Base-by-base conservation (phyloP, 495 filamentous ascomycete genomes). In the Aspergillus saccharolyticus region DNA sequence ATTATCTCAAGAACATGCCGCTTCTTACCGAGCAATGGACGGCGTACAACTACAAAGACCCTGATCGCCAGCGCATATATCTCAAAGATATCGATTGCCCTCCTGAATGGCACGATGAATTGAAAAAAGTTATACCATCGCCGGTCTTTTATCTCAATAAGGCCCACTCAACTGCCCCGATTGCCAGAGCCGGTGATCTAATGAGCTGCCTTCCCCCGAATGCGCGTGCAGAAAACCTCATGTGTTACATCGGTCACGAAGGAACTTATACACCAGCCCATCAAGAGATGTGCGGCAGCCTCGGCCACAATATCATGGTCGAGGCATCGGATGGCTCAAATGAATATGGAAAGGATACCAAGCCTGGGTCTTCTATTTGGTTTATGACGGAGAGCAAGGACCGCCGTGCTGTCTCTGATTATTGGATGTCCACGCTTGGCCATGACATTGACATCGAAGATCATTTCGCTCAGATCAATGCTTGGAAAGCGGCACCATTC, bases 221-320 rank as follows among this genome's bases (percentile, higher is more conserved):
- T 19, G 94, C 96, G 88, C 83, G 91, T 18, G 94, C 94, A 7
- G 87, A 95, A 58, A 98, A 98, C 56, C 78, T 98, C 65, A 96
- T 97, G 93, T 97, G 92, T 72, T 98, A 98, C 66, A 87, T 97
- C 61, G 94, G 94, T 2, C 94, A 97, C 63, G 94, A 98, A 73
- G 94, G 94, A 0, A 98, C 94, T 2, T 98, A 95, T 66, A 98
- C 94, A 0, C 92, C 94, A 52, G 88, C 91, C 16, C 94, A 98
- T 69, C 86, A 90, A 65, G 94, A 98, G 66, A 98, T 98, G 94
- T 98, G 93, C 72, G 94, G 89, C 16, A 94, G 86, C 56, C 77
- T 98, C 39, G 93, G 94, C 0, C 94, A 98, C 52, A 98, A 98
- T 65, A 87, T 98, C 52, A 98, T 98, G 94, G 90, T 98, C 2